Evolutionary conservation across 495 filamentous ascomycete genomes (phyloP).

Genomic region (Talaromyces ruber): DNA sequence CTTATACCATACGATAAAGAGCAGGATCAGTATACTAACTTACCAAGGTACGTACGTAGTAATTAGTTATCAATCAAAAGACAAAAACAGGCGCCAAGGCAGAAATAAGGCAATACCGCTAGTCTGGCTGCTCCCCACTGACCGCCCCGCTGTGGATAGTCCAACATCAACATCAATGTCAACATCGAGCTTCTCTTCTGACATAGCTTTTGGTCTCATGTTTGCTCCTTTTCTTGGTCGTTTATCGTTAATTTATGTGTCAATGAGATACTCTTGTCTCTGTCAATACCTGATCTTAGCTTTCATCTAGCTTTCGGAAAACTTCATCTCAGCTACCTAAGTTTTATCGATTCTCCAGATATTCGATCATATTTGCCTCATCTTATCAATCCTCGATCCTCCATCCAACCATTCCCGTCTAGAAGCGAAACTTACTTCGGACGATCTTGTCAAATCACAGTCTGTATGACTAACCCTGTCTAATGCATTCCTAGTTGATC

Average conservation of each 20-base stretch:
- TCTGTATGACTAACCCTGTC: neutral
- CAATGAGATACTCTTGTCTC: neutral
- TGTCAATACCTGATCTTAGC: neutral
- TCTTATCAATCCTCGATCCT: neutral
- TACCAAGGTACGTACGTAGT: too few species aligned
- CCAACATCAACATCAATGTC: neutral
- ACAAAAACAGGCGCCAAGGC: neutral
- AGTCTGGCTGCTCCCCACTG: neutral
- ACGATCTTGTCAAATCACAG: neutral
- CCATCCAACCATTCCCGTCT: neutral
- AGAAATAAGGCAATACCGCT: neutral
- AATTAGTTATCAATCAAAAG: too few species aligned
- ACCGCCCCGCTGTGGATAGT: neutral
- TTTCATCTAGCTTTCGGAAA: neutral
- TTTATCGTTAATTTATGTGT: neutral
- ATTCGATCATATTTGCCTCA: neutral
- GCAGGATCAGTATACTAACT: too few species aligned
- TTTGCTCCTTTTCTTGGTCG: neutral
- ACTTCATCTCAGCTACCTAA: neutral
- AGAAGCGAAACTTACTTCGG: neutral
- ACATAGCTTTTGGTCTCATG: neutral
- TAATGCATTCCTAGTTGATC: neutral
- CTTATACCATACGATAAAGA: too few species aligned
- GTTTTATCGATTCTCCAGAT: neutral
- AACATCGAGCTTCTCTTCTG: neutral